Base-by-base conservation (phyloP, 768 basidiomycete genomes). In the Pleurotus djamor region DNA sequence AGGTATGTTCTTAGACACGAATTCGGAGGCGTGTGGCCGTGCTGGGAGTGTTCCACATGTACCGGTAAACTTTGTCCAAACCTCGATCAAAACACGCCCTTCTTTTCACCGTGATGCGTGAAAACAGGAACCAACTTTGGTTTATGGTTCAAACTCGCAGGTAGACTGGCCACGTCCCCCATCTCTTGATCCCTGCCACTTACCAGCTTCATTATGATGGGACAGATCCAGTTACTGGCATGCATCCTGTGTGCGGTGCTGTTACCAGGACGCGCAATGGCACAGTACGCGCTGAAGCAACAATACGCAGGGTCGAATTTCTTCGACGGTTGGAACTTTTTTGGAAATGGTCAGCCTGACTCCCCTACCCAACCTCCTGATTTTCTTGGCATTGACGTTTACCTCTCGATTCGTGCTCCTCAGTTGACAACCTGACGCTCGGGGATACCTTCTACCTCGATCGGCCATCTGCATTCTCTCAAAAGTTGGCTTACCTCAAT, bases 401-500 rank as follows among this genome's bases (percentile, higher is more conserved):
- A 49, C 44, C 50, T 17, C 37, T 34, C 35, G 34, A 33, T 28
- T 58, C 13, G 14, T 10, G 21, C 32, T 28, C 17, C 16, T 16
- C 10, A 37, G 48, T 7, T 33, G 48, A 48, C 28, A 16, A 37
- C 3, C 49, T 44, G 1, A 36, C 21, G 13, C 41, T n/a, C 38
- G 81, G 85, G 57, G 75, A 86, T 63, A 75, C 80, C 41, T 77
- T 72, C 60, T 86, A 78, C 76, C 69, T 86, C 17, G 76, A 79
- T 63, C 68, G 73, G 61, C 63, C 69, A 0, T 69, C 76, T 33
- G 83, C 74, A 5, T 59, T 58, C 8, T 44, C 60, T 10, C 67
- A 72, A 60, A 68, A 71, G 0, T 76, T 92, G 6, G 81, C 83
- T 6, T 88, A 81, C 62, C 69, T 88, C 61, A 84, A 87, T 62